A percentile compares a stretch with the other conserved stretches of the same genome.
phyloP scores from a whole-genome alignment of 1,284 basidiomycete species.

The Irpex rosettiformis region DNA sequence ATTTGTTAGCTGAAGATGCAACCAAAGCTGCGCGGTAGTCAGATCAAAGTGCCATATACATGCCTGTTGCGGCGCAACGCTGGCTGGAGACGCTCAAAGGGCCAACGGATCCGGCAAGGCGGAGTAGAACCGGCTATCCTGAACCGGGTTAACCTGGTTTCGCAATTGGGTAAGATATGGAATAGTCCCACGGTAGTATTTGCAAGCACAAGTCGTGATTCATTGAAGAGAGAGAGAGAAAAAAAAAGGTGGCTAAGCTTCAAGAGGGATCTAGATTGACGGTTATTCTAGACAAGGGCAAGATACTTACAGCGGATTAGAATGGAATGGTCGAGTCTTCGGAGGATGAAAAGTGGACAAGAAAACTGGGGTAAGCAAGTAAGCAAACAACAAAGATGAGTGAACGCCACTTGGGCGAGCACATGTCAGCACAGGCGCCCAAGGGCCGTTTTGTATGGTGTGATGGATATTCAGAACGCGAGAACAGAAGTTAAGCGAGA shows the following conservation, averaged over 20 bases:
- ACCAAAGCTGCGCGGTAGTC: no score
- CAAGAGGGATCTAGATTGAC: neutral
- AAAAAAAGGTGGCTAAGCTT: neutral
- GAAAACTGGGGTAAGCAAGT: neutral
- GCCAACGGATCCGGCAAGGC: neutral
- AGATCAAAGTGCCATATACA: no score
- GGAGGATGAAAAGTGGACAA: neutral
- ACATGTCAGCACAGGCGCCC: conserved; percentile 13
- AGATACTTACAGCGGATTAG: neutral
- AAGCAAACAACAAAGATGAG: conserved; percentile 4
- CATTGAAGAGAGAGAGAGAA: no score
- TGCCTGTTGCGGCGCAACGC: no score
- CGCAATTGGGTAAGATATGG: neutral
- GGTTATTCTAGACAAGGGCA: neutral
- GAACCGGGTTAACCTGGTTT: neutral
- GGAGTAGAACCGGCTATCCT: conserved; percentile 1
- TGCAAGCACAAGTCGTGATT: no score
- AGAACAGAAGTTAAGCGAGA: conserved; percentile 4
- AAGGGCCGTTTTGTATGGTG: conserved; percentile 1
- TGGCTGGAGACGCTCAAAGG: no score
- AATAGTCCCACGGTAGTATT: neutral
- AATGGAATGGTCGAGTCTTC: neutral
- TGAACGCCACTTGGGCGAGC: conserved; percentile 12
- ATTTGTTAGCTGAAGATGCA: no score
- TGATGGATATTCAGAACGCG: conserved; percentile 2